A percentile compares a stretch with the other conserved stretches of the same genome.
phyloP scores from a whole-genome alignment of 2,329 filamentous ascomycete species.

The Cercospora janseana region DNA sequence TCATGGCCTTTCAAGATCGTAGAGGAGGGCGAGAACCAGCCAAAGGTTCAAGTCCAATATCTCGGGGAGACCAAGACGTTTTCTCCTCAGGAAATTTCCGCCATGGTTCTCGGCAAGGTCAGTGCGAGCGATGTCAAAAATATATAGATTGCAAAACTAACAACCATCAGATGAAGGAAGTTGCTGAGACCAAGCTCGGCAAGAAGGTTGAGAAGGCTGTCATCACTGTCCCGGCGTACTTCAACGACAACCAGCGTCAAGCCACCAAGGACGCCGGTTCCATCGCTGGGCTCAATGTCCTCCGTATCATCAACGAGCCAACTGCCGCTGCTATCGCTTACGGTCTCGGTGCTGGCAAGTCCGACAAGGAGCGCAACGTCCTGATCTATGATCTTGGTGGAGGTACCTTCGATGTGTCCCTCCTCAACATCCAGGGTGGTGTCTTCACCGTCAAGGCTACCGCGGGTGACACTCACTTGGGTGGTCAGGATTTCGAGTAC shows the following conservation, averaged over 20 bases:
- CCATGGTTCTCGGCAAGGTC: slow-evolving; percentile 98
- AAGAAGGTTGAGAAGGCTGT: slow-evolving; percentile 99
- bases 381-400: slow-evolving; percentile 99
- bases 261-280: slow-evolving; percentile 99
- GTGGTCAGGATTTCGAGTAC: slow-evolving; percentile 14
- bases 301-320: slow-evolving; percentile 99
- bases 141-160: slow-evolving; percentile 11
- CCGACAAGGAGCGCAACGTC: slow-evolving; percentile 96
- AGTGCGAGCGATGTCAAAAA: slow-evolving; percentile 24
- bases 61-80: slow-evolving; percentile 92
- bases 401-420: slow-evolving; percentile 99
- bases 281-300: slow-evolving; percentile 94
- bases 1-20: slow-evolving; percentile 99
- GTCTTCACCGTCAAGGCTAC: slow-evolving; percentile 99
- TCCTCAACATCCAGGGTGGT: slow-evolving; percentile 97
- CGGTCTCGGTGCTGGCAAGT: slow-evolving; percentile 64
- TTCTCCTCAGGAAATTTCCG: slow-evolving; percentile 97
- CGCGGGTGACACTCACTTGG: slow-evolving; percentile 67
- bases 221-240: slow-evolving; percentile 98
- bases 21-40: slow-evolving; percentile 75
- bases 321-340: slow-evolving; percentile 98
- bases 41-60: slow-evolving; percentile 93
- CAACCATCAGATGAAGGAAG: slow-evolving; percentile 85
- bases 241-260: slow-evolving; percentile 99
- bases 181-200: slow-evolving; percentile 95